Base-by-base conservation (phyloP, 1,139 yeast genomes). In the Yamadazyma atlantica region DNA sequence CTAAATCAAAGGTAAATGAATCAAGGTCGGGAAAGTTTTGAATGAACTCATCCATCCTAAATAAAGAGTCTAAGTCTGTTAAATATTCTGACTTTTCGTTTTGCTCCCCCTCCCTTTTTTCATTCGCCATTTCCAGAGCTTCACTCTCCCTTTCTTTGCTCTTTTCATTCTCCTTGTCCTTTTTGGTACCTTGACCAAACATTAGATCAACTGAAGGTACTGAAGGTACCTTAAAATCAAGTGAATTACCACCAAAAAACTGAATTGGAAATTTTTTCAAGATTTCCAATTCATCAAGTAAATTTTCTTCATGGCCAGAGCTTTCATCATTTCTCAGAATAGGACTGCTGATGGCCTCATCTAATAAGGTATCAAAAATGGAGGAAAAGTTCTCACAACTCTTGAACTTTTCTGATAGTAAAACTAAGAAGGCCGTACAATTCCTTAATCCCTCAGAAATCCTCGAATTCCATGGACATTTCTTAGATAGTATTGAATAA, bases 371-470 rank as follows among this genome's bases (percentile, higher is more conserved):
- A 10, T 26, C 29, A 26, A 26, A 26, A 26, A 26, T 26, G 4
- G 29, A 14, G 13, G 29, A 26, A 26, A 26, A 26, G 29, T 26
- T 26, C 13, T 26, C 29, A 26, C 29, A 26, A 26, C 29, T 26
- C 10, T 26, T 26, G 29, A 26, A 26, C 13, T 16, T 26, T 26
- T 26, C 29, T 12, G 29, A 26, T 26, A 26, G 10, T 16, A 26
- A 26, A 12, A 26, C 29, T 13, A 26, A 26, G 13, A 26, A 26
- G 13, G 29, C 4, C 10, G 29, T 26, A 10, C 29, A 26, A 10
- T 26, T 26, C 13, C 29, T n/a, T 10, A 26, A 26, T 26, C 29
- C 29, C 13, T 26, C 29, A 26, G 29, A 26, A 4, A 26, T 26
- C 29, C 13, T 26, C 13, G 29, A 26, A 26, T 13, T 26, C 29